A percentile compares a stretch with the other conserved stretches of the same genome.
phyloP scores from a whole-genome alignment of 2,329 filamentous ascomycete genomes.

The Aureobasidium sp. region DNA sequence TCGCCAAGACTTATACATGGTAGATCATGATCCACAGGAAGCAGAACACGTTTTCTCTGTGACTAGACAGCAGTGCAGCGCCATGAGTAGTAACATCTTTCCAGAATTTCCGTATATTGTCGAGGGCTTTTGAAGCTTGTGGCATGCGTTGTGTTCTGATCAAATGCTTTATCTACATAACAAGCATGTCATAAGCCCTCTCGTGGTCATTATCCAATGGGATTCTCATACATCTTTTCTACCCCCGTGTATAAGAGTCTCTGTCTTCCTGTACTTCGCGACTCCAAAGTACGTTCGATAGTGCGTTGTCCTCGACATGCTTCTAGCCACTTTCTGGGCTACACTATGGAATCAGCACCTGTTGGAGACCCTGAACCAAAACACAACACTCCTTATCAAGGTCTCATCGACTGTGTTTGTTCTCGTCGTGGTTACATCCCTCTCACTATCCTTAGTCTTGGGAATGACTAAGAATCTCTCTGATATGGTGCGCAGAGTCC shows the following conservation, averaged over 20 bases:
- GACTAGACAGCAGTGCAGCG: slow-evolving; percentile 1
- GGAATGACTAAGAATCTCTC: too few species aligned
- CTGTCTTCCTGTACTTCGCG: background rate
- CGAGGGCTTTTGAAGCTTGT: slow-evolving; percentile 2
- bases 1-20: slow-evolving; percentile 1
- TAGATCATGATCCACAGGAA: slow-evolving; percentile 5
- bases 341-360: too few species aligned
- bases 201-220: slow-evolving; percentile 1
- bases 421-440: too few species aligned
- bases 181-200: slow-evolving; percentile 1
- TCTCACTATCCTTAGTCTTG: too few species aligned
- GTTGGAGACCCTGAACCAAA: too few species aligned
- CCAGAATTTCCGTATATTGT: background rate
- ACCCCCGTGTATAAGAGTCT: slow-evolving; percentile 8
- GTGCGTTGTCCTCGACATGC: too few species aligned
- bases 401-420: too few species aligned
- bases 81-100: slow-evolving; percentile 5
- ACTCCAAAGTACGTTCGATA: background rate
- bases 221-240: slow-evolving; percentile 2
- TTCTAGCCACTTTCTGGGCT: too few species aligned
- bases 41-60: slow-evolving; percentile 2
- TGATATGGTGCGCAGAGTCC: too few species aligned
- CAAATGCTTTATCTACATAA: background rate
- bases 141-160: slow-evolving; percentile 2
- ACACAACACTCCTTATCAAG: too few species aligned